Evolutionary conservation across 306 rosid genomes (phyloP).

Genomic region (Quillaja saponaria): DNA sequence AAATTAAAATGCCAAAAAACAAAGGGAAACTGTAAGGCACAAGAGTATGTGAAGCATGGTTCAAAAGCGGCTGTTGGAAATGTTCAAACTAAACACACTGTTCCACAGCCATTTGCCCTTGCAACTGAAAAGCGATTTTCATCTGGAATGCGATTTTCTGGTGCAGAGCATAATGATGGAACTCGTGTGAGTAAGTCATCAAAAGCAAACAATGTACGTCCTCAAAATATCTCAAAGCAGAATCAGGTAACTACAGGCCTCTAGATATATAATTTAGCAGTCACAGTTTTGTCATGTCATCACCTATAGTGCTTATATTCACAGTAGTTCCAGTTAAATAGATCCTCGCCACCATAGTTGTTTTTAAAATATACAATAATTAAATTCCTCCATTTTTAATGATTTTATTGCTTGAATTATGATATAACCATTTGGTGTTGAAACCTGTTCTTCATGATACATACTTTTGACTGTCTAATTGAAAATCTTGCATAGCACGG

Average conservation of each 20-base stretch:
- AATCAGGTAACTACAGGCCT: conserved; percentile 57
- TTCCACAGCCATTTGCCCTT: conserved; percentile 91
- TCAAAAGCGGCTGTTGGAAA: conserved; percentile 54
- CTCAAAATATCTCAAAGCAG: conserved; percentile 55
- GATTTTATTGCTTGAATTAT: conserved; percentile 5
- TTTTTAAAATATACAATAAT: conserved; percentile 13
- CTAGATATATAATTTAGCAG: no score
- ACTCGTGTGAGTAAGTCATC: conserved; percentile 40
- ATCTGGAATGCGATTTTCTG: conserved; percentile 46
- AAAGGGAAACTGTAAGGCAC: conserved; percentile 49
- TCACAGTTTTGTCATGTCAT: background rate
- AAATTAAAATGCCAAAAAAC: conserved; percentile 46
- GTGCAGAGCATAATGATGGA: conserved; percentile 39
- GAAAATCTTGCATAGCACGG: no score
- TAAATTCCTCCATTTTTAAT: no score
- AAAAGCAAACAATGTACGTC: conserved; percentile 40
- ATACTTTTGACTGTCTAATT: no score
- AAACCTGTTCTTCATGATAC: no score
- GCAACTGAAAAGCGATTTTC: conserved; percentile 97
- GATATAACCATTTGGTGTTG: no score
- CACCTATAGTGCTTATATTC: conserved; percentile 6
- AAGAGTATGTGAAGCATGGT: conserved; percentile 46
- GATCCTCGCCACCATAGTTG: background rate
- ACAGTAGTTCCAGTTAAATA: conserved; percentile 8
- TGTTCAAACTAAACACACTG: conserved; percentile 61